These are phyloP conservation scores for Cerrena zonata DNA, from an alignment of 1,284 basidiomycete species.

Conservation along the genomic window DNA sequence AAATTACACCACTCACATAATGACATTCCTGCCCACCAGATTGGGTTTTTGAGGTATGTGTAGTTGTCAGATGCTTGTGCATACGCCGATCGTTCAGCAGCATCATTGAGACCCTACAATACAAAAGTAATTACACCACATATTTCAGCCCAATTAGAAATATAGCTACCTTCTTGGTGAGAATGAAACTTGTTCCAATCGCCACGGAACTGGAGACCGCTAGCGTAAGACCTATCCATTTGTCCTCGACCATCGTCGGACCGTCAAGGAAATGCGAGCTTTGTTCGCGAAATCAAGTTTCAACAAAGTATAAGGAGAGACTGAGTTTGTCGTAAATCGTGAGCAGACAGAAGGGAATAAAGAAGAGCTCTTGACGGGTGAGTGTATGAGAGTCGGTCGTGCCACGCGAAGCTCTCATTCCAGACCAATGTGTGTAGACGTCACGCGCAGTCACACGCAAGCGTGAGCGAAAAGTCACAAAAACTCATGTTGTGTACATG, in stretches of 20 bases:
- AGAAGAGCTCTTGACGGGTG: too few species aligned
- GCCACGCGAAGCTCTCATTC: too few species aligned
- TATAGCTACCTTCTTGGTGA: conserved; percentile 85
- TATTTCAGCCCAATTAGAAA: too few species aligned
- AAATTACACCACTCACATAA: conserved; percentile 62
- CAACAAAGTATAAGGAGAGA: background rate
- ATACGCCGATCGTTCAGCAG: conserved; percentile 52
- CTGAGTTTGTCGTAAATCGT: background rate
- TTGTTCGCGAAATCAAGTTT: background rate
- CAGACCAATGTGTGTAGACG: too few species aligned
- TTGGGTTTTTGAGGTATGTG: conserved; percentile 85
- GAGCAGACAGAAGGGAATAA: background rate
- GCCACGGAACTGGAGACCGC: conserved; percentile 79
- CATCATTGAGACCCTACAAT: conserved; percentile 75
- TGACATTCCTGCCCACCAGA: conserved; percentile 97
- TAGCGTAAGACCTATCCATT: conserved; percentile 84
- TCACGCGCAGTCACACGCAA: too few species aligned
- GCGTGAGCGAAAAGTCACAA: too few species aligned
- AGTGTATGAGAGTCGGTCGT: too few species aligned
- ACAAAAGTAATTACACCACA: too few species aligned
- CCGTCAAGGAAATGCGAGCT: background rate
- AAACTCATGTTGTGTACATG: too few species aligned
- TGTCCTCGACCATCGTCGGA: conserved; percentile 72
- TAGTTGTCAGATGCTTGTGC: conserved; percentile 70
- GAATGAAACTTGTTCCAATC: conserved; percentile 91